Evolutionary conservation across 805 yeast species (phyloP), one percentile per base, ranked within the genome.

Genomic region (Priceomyces melissophilus): DNA sequence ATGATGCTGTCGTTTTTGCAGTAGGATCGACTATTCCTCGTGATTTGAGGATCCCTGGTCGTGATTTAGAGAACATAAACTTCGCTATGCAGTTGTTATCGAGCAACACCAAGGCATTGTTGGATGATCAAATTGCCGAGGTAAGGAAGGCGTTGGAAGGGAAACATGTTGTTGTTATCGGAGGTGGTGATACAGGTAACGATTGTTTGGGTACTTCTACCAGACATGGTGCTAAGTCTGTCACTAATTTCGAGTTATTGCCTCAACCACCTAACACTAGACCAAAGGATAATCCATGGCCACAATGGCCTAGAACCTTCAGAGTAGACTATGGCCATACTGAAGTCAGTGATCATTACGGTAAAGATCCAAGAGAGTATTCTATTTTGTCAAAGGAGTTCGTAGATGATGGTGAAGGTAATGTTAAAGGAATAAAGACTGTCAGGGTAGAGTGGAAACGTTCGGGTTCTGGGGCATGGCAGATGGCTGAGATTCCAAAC

Each of bases 121-220:
- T 93, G 50, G 87, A 84, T 43, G 82, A 82, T 52, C 78, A 85
- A 55, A 74, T 93, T 63, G 93, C 82, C 47, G 84, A 81, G 42
- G 84, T 91, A 44, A 79, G 84, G 50, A 70, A 75, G 49, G 75
- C 77, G 46, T 64, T 91, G 45, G 80, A 76, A 46, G 98, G 93
- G 53, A 93, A 91, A 75, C 75, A 86, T 49, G 98, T 91, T 42
- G 82, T 91, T 57, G 98, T 91, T 41, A 91, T 91, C 73, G 99
- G 99, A 58, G 99, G 99, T 73, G 99, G 99, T 80, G 99, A 91
- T 67, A 91, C 98, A 28, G 99, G 99, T 79, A 91, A 91, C 62
- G 99, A 91, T 75, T 91, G 98, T 79, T 77, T 91, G 58, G 98
- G 98, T 68, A 91, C 99, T 33, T 79, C 96, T 15, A 90, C 93